These are phyloP conservation scores for Casuarina equisetifolia DNA, from an alignment of 306 rosid species.

Conservation along the genomic window DNA sequence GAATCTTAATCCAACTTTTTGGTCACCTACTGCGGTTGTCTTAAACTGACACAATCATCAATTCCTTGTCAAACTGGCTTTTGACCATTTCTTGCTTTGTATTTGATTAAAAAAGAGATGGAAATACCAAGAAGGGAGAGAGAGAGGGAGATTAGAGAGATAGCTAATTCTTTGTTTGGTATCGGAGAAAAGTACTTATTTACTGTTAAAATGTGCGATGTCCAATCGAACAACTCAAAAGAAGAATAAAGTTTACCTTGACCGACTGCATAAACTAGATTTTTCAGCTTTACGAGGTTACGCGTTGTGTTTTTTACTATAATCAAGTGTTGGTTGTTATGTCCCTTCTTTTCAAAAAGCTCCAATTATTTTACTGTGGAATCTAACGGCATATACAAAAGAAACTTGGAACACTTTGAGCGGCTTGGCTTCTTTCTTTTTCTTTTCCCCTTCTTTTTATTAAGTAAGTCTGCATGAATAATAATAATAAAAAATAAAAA, in stretches of 20 bases:
- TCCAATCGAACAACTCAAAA: background rate
- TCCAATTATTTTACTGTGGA: slow-evolving; percentile 8
- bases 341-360: slow-evolving; percentile 25
- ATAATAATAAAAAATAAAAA: background rate
- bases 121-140: too few relatives aligned
- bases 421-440: background rate
- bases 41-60: slow-evolving; percentile 24
- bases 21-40: slow-evolving; percentile 58
- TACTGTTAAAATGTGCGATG: background rate
- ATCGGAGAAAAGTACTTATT: too few relatives aligned
- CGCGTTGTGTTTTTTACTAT: slow-evolving; percentile 3
- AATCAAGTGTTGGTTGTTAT: slow-evolving; percentile 9
- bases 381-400: background rate
- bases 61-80: slow-evolving; percentile 47
- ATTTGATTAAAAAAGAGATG: too few relatives aligned
- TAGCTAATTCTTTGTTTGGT: too few relatives aligned
- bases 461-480: background rate
- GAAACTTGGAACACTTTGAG: background rate
- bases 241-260: too few relatives aligned
- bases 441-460: too few relatives aligned
- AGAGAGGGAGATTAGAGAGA: too few relatives aligned
- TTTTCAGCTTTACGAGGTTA: background rate
- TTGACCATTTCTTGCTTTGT: slow-evolving; percentile 40
- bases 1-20: slow-evolving; percentile 37
- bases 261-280: too few relatives aligned